Evolutionary conservation across 495 filamentous ascomycete species (phyloP), one percentile per base, ranked within the genome.

Genomic region (Aspergillus ellipticus): DNA sequence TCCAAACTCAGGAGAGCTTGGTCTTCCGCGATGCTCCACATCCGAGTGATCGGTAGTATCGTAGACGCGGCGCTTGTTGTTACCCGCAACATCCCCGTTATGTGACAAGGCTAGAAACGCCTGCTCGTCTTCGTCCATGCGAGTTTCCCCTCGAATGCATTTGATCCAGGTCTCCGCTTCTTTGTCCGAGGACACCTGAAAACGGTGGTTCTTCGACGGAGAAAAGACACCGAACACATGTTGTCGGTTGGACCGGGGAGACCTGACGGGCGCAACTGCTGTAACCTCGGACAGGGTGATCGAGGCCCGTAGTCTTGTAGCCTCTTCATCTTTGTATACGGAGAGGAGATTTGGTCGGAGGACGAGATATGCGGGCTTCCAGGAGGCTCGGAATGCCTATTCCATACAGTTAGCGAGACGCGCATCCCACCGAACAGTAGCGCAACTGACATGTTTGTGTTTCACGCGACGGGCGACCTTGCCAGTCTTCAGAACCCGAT

Each of bases 201-300:
- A 87, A 54, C 96, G 91, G 71, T 88, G 96, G 71, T 96, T 97
- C 53, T 87, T 87, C 6, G 90, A 85, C 0, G 92, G 88, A 9
- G 92, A 92, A 66, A 96, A 98, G n/a, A 97, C 76, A 2, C 89
- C 94, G 67, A 97, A 96, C 39, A 96, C 82, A 61, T 96, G 81
- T 29, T 86, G 78, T 28, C 85, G 82, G 56, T 86, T 87, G 26
- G 88, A 86, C 73, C 94, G 95, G 1, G 89, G 85, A 58, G 96
- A 90, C 63, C 89, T 92, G 49, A 97, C 83, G 49, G 88, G 79
- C 0, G 92, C 89, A 29, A 96, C 89, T 4, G 93, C 93, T 4
- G 92, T 96, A 54, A 97, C 80, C 55, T 98, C 94, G 31, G 89
- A 89, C 42, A 97, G 82, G 64, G 83, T 84, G 57, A 98, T 83